Evolutionary conservation across 192 early-diverging fungal genomes (phyloP), one percentile per base, ranked within the genome.

Genomic region (Diversispora epigaea): DNA sequence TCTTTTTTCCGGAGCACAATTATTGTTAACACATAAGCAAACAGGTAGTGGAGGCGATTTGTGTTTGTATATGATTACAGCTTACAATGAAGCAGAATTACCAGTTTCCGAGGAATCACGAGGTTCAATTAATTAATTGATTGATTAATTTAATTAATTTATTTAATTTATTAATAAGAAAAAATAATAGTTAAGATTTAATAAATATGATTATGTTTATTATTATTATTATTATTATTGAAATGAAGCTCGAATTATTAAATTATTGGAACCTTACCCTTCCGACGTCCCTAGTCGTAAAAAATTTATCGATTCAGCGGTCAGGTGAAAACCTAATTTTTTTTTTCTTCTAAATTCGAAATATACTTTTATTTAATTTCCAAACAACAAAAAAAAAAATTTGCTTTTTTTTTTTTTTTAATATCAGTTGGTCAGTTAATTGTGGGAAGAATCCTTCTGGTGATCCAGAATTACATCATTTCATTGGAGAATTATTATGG

Each of bases 31-130:
- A 72, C 89, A 93, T 80, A 85, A 91, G 73, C 95, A 98, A 79
- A 83, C 83, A 65, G 93, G 91, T 52, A 91, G 89, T 60, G 96
- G 94, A 14, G 82, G 88, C 11, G 96, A 98, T 81, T 83, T 98
- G 49, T 84, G 89, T 17, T 78, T 90, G 52, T 91, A 93, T 47
- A 86, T 98, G 82, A 77, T 97, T 58, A 92, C 94, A 60, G 88
- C 95, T 40, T 96, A 92, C 77, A 88, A 89, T 6, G 82, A 87
- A 32, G 87, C 88, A 47, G 80, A 85, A 57, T 71, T 93, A 22
- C 81, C 86, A 2, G 91, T 98, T 32, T 86, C 84, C 19, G 90
- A 90, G 39, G 89, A 83, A 55, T 91, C 87, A 45, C 80, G 90
- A 76, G 86, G 90, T 91, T 84, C 73, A 32, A 32, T 14, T 49